Evolutionary conservation across 257 asterid genomes (phyloP), one percentile per base, ranked within the genome.

Genomic region (Jacaranda mimosifolia): DNA sequence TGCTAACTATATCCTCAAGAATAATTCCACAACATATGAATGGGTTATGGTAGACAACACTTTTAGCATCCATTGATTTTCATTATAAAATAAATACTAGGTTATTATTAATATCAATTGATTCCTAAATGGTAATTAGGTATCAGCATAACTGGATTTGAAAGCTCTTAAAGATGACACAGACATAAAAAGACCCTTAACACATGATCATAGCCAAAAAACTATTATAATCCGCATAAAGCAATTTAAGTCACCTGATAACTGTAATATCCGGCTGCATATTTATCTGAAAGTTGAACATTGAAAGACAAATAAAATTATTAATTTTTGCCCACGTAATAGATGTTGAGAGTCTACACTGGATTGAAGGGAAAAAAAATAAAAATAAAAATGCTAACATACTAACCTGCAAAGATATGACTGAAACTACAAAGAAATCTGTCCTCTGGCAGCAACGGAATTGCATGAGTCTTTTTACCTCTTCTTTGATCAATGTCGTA

Each of bases 221-320:
- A 12, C 60, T 69, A 63, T 53, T 17, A 46, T 55, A 59, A 26
- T 57, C 32, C 64, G 48, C 49, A 75, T 14, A 42, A 55, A 18
- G 56, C 40, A 75, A 58, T 36, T 42, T 42, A 55, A 73, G 6
- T 57, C 62, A 92, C 97, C 97, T 91, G 91, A 84, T 93, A 93
- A 79, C 97, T 86, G 80, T 89, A 93, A 84, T 93, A 93, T 82
- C 97, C 96, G 56, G 96, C 97, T 77, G 97, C 96, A 68, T 93
- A 93, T 78, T 87, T 88, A 86, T 86, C 87, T 86, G 87, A 5
- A 78, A 60, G 55, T 71, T 26, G 75, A 70, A 81, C n/a, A 40
- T 73, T 72, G 38, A 70, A 38, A 36, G 43, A 39, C 38, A 45
- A 14, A 48, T 11, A 53, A 73, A 58, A 53, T 32, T n/a, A 45